These are phyloP conservation scores for Gynandropsis gynandra DNA, from an alignment of 345 rosid genomes.

Conservation along the genomic window DNA sequence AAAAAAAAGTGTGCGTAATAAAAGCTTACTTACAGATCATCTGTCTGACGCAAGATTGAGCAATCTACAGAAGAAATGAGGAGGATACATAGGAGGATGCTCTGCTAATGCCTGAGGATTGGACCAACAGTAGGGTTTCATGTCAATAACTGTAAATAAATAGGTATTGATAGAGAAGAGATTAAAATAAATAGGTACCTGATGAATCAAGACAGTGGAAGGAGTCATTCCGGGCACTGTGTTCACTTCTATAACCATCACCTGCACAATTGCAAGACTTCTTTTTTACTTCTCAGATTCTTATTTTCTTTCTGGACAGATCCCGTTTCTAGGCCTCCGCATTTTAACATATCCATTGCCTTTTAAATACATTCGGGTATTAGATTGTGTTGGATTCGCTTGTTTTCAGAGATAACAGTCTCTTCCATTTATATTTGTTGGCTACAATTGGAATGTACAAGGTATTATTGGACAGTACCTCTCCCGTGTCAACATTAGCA, in stretches of 20 bases:
- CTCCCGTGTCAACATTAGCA: constrained; percentile 80
- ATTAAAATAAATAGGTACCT: constrained; percentile 37
- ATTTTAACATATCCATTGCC: too few relatives aligned
- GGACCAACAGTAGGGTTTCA: constrained; percentile 14
- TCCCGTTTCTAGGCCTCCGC: too few relatives aligned
- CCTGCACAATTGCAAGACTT: constrained; percentile 32
- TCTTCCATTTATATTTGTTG: too few relatives aligned
- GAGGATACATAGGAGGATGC: constrained; percentile 80
- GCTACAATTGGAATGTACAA: neutral
- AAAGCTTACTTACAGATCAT: constrained; percentile 24
- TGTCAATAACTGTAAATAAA: constrained; percentile 10
- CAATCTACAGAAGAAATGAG: constrained; percentile 63
- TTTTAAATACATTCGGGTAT: too few relatives aligned
- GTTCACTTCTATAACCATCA: constrained; percentile 80
- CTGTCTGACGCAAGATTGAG: constrained; percentile 66
- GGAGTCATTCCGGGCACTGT: constrained; percentile 98
- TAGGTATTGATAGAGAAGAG: neutral
- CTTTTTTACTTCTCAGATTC: too few relatives aligned
- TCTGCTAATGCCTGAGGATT: constrained; percentile 68
- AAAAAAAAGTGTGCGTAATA: neutral
- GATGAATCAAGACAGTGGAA: constrained; percentile 87
- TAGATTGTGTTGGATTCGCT: too few relatives aligned
- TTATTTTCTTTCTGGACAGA: neutral
- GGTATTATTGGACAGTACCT: constrained; percentile 37
- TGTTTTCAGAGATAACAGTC: too few relatives aligned